Percentiles rank a stretch among this genome's conserved stretches.
Evolutionary conservation across 495 filamentous ascomycete genomes (phyloP).

Genomic region (Astrothelium subdiscretum): DNA sequence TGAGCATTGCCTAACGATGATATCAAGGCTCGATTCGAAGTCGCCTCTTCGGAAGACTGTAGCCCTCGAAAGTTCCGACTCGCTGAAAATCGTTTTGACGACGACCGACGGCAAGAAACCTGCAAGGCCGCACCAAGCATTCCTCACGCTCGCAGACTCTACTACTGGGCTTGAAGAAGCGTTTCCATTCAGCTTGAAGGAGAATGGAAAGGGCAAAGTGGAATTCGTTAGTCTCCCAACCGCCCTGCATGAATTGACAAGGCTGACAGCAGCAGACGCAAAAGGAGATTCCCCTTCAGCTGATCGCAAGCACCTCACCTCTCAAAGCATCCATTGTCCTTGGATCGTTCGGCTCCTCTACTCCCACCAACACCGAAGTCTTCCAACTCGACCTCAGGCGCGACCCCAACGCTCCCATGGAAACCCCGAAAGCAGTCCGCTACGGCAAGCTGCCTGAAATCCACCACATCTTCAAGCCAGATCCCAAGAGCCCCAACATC

Average conservation of each 20-base stretch:
- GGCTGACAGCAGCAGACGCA: constrained; percentile 47
- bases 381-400: constrained; percentile 55
- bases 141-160: constrained; percentile 67
- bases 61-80: constrained; percentile 53
- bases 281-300: constrained; percentile 79
- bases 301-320: constrained; percentile 53
- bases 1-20: neutral
- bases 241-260: neutral
- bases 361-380: constrained; percentile 48
- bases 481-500: constrained; percentile 70
- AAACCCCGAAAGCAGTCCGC: constrained; percentile 50
- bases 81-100: constrained; percentile 71
- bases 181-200: constrained; percentile 74
- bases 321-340: constrained; percentile 70
- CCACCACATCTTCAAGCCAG: constrained; percentile 77
- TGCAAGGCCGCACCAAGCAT: constrained; percentile 86
- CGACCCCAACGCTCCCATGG: constrained; percentile 49
- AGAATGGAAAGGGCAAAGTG: constrained; percentile 71
- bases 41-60: constrained; percentile 55
- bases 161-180: constrained; percentile 75
- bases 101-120: constrained; percentile 64
- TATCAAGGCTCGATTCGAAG: constrained; percentile 48
- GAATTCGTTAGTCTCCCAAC: constrained; percentile 56
- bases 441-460: constrained; percentile 79
- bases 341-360: constrained; percentile 70